Conservation (phyloP, 345 rosid genomes). For the Rubroshorea leprosula region DNA sequence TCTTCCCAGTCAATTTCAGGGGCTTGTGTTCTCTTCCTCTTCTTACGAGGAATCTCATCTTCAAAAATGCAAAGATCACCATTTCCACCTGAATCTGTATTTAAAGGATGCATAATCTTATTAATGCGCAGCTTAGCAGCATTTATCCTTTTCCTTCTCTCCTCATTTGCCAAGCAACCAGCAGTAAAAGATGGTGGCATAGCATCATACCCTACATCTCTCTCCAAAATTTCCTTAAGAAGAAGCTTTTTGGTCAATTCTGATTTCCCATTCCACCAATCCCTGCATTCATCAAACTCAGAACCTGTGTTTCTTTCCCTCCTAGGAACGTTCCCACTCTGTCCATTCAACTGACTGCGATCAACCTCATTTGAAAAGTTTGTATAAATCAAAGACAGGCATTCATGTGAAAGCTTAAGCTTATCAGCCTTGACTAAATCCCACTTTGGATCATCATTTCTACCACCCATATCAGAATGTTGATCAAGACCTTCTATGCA, state of each 20-base stretch:
- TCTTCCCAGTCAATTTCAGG: constrained; percentile 76
- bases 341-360: constrained; percentile 4
- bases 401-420: constrained; percentile 44
- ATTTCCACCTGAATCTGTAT: constrained; percentile 15
- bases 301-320: constrained; percentile 16
- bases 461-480: constrained; percentile 18
- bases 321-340: constrained; percentile 9
- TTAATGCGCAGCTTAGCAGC: constrained; percentile 58
- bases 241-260: constrained; percentile 61
- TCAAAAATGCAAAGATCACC: constrained; percentile 6
- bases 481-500: constrained; percentile 4
- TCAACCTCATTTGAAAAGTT: constrained; percentile 31
- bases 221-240: constrained; percentile 59
- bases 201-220: constrained; percentile 57
- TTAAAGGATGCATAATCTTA: constrained; percentile 40
- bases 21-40: constrained; percentile 35
- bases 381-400: constrained; percentile 36
- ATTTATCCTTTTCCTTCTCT: constrained; percentile 56
- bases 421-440: constrained; percentile 13
- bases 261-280: constrained; percentile 86
- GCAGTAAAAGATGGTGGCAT: constrained; percentile 67
- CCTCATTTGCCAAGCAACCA: constrained; percentile 37
- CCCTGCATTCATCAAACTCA: constrained; percentile 23
- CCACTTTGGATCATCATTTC: constrained; percentile 1
- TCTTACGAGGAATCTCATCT: constrained; percentile 21